phyloP scores from a whole-genome alignment of 495 filamentous ascomycete species.

The Aspergillus cavernicola region DNA sequence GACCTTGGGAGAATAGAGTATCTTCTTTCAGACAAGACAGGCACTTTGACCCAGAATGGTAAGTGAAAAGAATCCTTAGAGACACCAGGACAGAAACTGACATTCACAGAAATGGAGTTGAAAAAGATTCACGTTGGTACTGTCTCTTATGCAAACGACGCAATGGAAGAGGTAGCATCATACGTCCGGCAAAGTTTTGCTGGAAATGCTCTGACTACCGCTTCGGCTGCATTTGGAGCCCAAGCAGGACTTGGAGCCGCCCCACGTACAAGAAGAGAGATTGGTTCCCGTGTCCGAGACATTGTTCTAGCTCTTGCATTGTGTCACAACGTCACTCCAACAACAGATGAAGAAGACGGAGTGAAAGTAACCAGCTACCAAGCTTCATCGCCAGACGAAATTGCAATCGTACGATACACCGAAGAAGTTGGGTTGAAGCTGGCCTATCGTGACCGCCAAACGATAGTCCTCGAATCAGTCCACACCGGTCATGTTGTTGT shows the following conservation, averaged over 20 bases:
- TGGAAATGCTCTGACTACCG: conserved; percentile 59
- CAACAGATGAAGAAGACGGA: conserved; percentile 76
- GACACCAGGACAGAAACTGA: conserved; percentile 13
- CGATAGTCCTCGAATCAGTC: conserved; percentile 76
- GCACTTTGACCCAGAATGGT: conserved; percentile 92
- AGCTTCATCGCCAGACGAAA: conserved; percentile 95
- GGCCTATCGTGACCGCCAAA: conserved; percentile 78
- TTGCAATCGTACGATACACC: conserved; percentile 95
- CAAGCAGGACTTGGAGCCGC: conserved; percentile 55
- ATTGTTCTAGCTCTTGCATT: conserved; percentile 86
- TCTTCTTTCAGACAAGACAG: conserved; percentile 94
- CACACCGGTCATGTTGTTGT: conserved; percentile 73
- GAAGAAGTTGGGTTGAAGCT: conserved; percentile 88
- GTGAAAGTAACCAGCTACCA: conserved; percentile 81
- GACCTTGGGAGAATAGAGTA: conserved; percentile 96
- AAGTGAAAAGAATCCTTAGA: conserved; percentile 8
- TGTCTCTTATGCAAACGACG: conserved; percentile 95
- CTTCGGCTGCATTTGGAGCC: conserved; percentile 61
- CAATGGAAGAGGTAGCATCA: conserved; percentile 91
- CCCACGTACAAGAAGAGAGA: conserved; percentile 84
- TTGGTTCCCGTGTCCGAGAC: conserved; percentile 87
- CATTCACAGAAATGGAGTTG: conserved; percentile 79
- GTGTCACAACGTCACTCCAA: conserved; percentile 97
- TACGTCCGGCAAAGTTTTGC: conserved; percentile 83
- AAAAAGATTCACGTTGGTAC: conserved; percentile 98